These are phyloP conservation scores for Kwoniella botswanensis DNA, from an alignment of 768 basidiomycete species.

Conservation along the genomic window DNA sequence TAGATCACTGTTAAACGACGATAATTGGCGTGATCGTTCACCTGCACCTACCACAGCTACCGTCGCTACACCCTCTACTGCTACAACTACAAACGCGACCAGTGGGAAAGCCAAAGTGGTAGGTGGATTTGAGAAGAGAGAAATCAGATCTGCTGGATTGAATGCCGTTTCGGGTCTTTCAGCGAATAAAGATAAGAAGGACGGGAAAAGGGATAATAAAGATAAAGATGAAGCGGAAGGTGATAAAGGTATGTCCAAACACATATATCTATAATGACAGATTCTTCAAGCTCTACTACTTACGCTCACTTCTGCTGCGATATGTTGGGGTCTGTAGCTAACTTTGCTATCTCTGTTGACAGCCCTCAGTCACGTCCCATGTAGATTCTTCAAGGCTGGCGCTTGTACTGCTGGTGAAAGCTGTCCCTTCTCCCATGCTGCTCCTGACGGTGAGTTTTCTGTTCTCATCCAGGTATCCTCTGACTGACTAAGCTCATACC, in stretches of 20 bases:
- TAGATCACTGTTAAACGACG: constrained; percentile 21
- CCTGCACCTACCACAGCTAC: constrained; percentile 7
- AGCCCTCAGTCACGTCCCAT: constrained; percentile 75
- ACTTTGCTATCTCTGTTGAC: background rate
- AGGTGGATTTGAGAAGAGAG: constrained; percentile 49
- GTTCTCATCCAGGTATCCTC: background rate
- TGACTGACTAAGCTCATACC: background rate
- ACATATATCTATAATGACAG: too few species aligned
- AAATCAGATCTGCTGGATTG: constrained; percentile 18
- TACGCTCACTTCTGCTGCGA: too few species aligned
- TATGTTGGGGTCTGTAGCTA: too few species aligned
- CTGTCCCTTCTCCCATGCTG: constrained; percentile 90
- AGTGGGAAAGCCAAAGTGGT: constrained; percentile 23
- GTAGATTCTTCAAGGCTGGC: constrained; percentile 92
- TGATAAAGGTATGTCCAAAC: constrained; percentile 29
- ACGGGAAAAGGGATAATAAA: constrained; percentile 8
- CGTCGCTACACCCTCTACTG: background rate
- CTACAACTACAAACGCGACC: background rate
- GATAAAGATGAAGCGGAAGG: constrained; percentile 22
- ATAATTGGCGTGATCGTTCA: constrained; percentile 36
- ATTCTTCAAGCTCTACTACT: too few species aligned
- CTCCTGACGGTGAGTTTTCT: constrained; percentile 67
- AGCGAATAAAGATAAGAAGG: constrained; percentile 13
- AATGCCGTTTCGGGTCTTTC: constrained; percentile 7
- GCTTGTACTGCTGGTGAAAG: constrained; percentile 90